Percentiles rank a stretch among this genome's conserved stretches.
Evolutionary conservation across 352 stramenopile species (phyloP).

Genomic region (Phytophthora meadii): DNA sequence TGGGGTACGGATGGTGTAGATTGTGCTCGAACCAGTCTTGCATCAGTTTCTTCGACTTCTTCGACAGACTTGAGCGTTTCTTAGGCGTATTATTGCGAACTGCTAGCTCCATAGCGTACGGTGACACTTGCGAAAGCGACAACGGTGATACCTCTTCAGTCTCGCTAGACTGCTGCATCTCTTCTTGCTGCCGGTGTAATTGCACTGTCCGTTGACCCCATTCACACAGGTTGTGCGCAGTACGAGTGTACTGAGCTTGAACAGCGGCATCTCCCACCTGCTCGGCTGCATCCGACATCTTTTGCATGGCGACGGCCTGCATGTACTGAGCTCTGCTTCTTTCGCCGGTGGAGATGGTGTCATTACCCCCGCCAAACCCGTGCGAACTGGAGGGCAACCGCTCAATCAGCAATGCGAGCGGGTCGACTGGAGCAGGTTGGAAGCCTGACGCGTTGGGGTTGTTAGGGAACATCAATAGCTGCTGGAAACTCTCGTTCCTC

Average conservation of each 20-base stretch:
- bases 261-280: conserved; percentile 37
- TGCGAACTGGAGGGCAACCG: conserved; percentile 26
- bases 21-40: conserved; percentile 87
- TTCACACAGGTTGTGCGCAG: conserved; percentile 35
- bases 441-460: conserved; percentile 9
- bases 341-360: conserved; percentile 12
- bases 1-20: conserved; percentile 85
- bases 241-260: conserved; percentile 36
- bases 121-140: conserved; percentile 34
- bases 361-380: conserved; percentile 1
- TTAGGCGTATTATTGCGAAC: conserved; percentile 50
- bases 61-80: conserved; percentile 81
- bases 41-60: conserved; percentile 76
- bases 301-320: conserved; percentile 33
- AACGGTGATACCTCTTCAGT: conserved; percentile 13
- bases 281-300: conserved; percentile 24
- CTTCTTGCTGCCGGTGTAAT: conserved; percentile 20
- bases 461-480: conserved; percentile 40
- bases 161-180: conserved; percentile 1
- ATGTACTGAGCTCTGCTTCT: conserved; percentile 30
- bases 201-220: conserved; percentile 42
- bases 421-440: conserved; percentile 14
- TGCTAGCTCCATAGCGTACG: conserved; percentile 47
- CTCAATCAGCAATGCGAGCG: conserved; percentile 38
- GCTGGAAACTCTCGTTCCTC: conserved; percentile 30